Evolutionary conservation across 106 monocot species (phyloP).

Genomic region (Allium cepa): DNA sequence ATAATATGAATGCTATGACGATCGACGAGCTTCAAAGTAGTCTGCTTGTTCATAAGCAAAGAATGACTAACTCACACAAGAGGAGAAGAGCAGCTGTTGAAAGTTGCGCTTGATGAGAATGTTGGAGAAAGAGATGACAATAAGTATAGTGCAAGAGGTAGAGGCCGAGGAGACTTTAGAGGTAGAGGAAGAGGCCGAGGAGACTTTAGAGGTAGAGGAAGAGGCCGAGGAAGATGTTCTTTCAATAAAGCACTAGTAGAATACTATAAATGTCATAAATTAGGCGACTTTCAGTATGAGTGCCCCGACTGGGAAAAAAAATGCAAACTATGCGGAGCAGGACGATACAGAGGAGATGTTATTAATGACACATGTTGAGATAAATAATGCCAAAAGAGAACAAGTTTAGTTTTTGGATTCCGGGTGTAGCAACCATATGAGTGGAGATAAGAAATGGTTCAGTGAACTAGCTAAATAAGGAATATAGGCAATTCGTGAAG

Average conservation of each 20-base stretch:
- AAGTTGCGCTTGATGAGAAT: background rate
- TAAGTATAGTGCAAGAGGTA: background rate
- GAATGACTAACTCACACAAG: background rate
- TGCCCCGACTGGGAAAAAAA: background rate
- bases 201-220: too few relatives aligned
- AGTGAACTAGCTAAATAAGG: background rate
- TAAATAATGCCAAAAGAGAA: background rate
- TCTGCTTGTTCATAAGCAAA: background rate
- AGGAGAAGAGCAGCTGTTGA: background rate
- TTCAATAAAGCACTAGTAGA: background rate
- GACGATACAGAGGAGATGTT: background rate
- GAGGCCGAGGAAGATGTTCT: background rate
- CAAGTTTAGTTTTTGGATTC: background rate
- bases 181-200: constrained; percentile 1
- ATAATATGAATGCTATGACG: background rate
- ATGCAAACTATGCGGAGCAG: background rate
- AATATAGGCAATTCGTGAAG: background rate
- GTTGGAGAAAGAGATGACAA: background rate
- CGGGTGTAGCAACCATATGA: constrained; percentile 3
- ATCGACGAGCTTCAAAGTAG: constrained; percentile 1
- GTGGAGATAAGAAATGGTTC: background rate
- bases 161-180: background rate
- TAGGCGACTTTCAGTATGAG: constrained; percentile 1
- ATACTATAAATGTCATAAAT: constrained; percentile 1
- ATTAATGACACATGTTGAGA: background rate